These are phyloP conservation scores for Ustilago crameri DNA, from an alignment of 1,284 basidiomycete genomes.

Conservation along the genomic window DNA sequence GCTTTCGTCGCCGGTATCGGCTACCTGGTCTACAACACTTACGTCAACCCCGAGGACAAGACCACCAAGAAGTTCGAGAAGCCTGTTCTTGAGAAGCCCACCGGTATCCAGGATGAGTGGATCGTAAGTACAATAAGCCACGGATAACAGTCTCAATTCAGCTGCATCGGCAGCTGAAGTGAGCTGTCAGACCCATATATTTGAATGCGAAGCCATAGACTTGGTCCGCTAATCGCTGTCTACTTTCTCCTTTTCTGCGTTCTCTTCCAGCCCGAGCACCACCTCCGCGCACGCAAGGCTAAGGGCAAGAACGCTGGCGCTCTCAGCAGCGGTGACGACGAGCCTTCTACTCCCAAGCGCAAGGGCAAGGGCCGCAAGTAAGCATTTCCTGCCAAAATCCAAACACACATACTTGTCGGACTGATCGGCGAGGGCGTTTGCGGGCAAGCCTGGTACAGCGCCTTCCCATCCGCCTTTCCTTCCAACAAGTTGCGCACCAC, in stretches of 20 bases:
- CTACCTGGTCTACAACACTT: constrained; percentile 49
- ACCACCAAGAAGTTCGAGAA: constrained; percentile 49
- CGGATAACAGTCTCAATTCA: too few relatives aligned
- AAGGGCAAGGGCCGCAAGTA: constrained; percentile 48
- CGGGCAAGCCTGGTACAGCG: too few relatives aligned
- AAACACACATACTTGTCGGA: too few relatives aligned
- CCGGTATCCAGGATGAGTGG: constrained; percentile 46
- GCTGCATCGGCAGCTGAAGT: too few relatives aligned
- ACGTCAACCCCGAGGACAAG: constrained; percentile 34
- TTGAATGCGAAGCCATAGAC: background rate
- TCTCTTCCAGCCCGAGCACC: constrained; percentile 31
- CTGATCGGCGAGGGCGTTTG: too few relatives aligned
- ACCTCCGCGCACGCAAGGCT: constrained; percentile 37
- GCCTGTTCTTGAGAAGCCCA: constrained; percentile 23
- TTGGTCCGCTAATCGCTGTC: constrained; percentile 9
- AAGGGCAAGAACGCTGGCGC: constrained; percentile 40
- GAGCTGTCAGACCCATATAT: too few relatives aligned
- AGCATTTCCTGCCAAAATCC: background rate
- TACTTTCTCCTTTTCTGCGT: background rate
- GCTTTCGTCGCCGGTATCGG: constrained; percentile 39
- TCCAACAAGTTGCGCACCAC: too few relatives aligned
- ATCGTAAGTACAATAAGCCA: constrained; percentile 34
- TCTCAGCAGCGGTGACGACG: constrained; percentile 51
- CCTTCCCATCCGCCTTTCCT: too few relatives aligned
- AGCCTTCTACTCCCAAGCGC: constrained; percentile 43